Evolutionary conservation across 2,329 filamentous ascomycete genomes (phyloP), one percentile per base, ranked within the genome.

Genomic region (Cladophialophora bantiana): DNA sequence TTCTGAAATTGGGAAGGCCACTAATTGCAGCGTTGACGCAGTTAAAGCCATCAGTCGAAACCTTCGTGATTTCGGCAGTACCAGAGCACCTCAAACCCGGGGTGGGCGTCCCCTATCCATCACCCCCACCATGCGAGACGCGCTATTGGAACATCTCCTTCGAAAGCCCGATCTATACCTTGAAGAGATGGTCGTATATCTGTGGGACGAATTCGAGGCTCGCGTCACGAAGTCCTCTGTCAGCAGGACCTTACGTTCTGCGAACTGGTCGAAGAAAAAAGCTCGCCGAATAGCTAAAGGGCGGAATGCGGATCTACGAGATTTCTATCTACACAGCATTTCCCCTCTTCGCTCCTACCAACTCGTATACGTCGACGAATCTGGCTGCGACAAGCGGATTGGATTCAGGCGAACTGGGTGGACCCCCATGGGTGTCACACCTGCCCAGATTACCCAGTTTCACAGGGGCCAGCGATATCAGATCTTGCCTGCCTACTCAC

Each of bases 291-390:
- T 78, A 65, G 73, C 77, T 67, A 74, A 74, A 67, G 73, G 78
- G 71, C 73, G 67, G 50, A 77, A 77, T 73, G 53, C 71, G 18
- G 73, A 78, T 45, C 69, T 80, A 62, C 73, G 74, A 70, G 76
- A 78, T 66, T 71, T 73, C 32, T 79, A 80, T 66, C 34, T 18
- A 31, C 32, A 65, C 35, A 65, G 13, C 10, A 15, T 65, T 13
- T 65, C 62, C 32, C 18, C 6, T 71, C 77, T 77, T 61, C 54
- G 10, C 20, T 57, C 54, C 4, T 57, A 38, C 13, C 54, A 36
- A 4, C 54, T 35, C 34, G 31, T 57, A 9, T 57, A 57, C 18
- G 54, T 57, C 7, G 34, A 57, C n/a, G 54, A 57, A 57, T 57
- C 54, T 7, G 54, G 54, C 31, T 57, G 54, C 34, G 54, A 57